Base-by-base conservation (phyloP, 2,329 filamentous ascomycete genomes). In the Xylariaceae sp. region DNA sequence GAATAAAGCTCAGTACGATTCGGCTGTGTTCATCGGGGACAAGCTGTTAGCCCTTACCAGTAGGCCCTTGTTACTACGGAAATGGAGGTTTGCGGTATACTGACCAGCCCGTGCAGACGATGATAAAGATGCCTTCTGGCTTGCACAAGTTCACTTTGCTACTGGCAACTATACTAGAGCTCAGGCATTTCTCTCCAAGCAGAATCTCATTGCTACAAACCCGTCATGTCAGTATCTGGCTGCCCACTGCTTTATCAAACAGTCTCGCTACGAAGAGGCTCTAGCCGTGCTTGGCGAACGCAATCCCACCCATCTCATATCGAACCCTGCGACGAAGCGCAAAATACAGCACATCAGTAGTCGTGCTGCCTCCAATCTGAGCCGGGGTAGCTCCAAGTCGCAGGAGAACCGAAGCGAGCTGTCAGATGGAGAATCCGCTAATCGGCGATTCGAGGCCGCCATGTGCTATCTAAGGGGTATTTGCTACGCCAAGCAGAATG, bases 71-170 rank as follows among this genome's bases (percentile, higher is more conserved):
- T 52, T 56, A 49, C 39, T 37, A 47, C 49, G 56, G 65, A 17
- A 51, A 23, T n/a, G 44, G 55, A 45, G 37, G 4, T 11, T 15
- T 39, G 37, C 42, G 37, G 52, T 48, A 54, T 61, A 44, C 61
- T 68, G 44, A 66, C 58, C 51, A 56, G 51, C 6, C 61, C 55
- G 58, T 44, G 48, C 65, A 97, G 94, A 92, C 71, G 89, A 93
- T 73, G 92, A 96, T 70, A 88, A 90, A 65, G 94, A 99, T 73
- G 93, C 92, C 47, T 96, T 96, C 72, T 97, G 92, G 88, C 87
- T 99, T 49, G 94, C 94, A n/a, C 93, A 97, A 76, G 91, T 96
- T 44, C 93, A 99, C 75, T 99, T 97, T 76, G 89, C 88, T 55
- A 94, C 91, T 53, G 92, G 91, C 68, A 96, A 97, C 78, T 97